Percentiles rank a stretch among this genome's conserved stretches.
Evolutionary conservation across 352 stramenopile species (phyloP).

Genomic region (Globisporangium lucens): DNA sequence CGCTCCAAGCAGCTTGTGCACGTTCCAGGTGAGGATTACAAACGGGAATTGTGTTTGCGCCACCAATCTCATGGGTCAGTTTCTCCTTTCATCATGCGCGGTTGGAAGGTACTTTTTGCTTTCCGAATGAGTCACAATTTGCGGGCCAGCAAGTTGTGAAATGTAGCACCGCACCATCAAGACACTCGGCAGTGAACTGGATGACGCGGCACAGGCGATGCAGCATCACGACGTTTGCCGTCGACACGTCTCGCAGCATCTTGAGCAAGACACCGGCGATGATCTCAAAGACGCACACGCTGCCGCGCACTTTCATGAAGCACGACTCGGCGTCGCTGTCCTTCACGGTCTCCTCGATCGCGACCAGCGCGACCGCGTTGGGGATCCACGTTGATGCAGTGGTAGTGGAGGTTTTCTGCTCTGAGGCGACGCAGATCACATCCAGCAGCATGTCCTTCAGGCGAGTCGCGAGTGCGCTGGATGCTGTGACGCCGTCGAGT

Average conservation of each 20-base stretch:
- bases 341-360: constrained; percentile 56
- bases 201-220: constrained; percentile 47
- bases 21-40: too few relatives aligned
- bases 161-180: constrained; percentile 50
- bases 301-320: constrained; percentile 44
- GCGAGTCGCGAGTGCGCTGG: constrained; percentile 32
- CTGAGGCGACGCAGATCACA: constrained; percentile 25
- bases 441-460: constrained; percentile 60
- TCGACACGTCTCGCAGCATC: constrained; percentile 26
- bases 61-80: too few relatives aligned
- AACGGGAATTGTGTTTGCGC: too few relatives aligned
- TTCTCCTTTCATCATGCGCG: too few relatives aligned
- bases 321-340: constrained; percentile 36
- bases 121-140: too few relatives aligned
- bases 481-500: constrained; percentile 45
- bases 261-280: constrained; percentile 35
- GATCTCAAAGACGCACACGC: constrained; percentile 58
- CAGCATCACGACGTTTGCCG: constrained; percentile 25
- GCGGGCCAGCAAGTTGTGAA: too few relatives aligned
- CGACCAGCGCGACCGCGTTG: constrained; percentile 40
- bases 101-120: too few relatives aligned
- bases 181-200: constrained; percentile 50
- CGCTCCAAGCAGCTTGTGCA: too few relatives aligned
- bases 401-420: constrained; percentile 10
- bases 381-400: constrained; percentile 15